Evolutionary conservation across 2,329 filamentous ascomycete genomes (phyloP), one percentile per base, ranked within the genome.

Genomic region (Colletotrichum endophyticum): DNA sequence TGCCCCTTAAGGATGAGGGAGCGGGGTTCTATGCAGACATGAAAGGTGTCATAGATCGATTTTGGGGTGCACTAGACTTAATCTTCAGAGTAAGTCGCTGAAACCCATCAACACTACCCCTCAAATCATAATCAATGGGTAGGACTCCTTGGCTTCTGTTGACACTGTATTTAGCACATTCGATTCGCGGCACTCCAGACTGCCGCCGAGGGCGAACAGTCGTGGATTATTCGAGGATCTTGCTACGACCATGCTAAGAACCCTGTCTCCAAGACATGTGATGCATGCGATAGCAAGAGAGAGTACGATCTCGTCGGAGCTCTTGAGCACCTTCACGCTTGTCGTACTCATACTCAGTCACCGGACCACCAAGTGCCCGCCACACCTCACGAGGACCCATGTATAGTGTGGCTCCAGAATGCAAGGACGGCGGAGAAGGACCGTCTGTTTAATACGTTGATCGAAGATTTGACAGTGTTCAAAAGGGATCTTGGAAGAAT

Each of bases 31-130:
- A 44, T 44, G 39, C 39, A 44, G 16, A 44, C 8, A 44, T 44
- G 2, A 44, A 19, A 44, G 16, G 16, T 11, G 16, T 44, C 16
- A n/a, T 44, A 9, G 8, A 44, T 44, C 39, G 39, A 19, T 44
- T 44, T 19, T 44, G 39, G 39, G 39, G 39, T n/a, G 39, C 39
- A 9, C n/a, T 44, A 1, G 39, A 44, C 16, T 6, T 44, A 0
- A 44, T 44, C 0, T 44, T 44, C 16, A 9, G 39, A n/a, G 39
- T 44, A 44, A 44, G 36, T 39, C 36, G 8, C 16, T 19, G 8
- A 9, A 5, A 5, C 0, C 36, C 16, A 19, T 5, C 19, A 0
- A 1, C 1, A 19, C 8, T 39, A 5, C 36, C 8, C 16, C 5
- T 5, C 16, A 5, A 9, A 9, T 39, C 36, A 9, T 19, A 9